These are phyloP conservation scores for Wilcoxina mikolae DNA, from an alignment of 495 filamentous ascomycete species.

Conservation along the genomic window DNA sequence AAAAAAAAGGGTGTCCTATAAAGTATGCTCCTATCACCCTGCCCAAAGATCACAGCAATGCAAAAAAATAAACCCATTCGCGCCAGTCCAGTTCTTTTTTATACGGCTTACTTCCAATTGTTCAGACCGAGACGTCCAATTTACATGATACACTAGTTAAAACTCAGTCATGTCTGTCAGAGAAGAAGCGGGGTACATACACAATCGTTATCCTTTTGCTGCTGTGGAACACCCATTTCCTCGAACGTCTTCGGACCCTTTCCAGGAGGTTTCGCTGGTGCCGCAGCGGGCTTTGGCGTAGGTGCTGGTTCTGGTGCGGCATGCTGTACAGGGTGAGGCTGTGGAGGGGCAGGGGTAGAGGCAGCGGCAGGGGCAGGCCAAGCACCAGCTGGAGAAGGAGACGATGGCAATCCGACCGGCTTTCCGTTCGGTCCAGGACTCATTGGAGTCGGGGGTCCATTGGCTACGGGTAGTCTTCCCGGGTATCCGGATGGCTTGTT, in stretches of 20 bases:
- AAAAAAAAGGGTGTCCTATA: no score
- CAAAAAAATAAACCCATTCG: conserved; percentile 3
- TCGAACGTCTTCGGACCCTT: conserved; percentile 94
- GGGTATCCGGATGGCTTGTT: conserved; percentile 14
- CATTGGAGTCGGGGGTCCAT: conserved; percentile 21
- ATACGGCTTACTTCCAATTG: no score
- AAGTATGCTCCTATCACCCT: neutral
- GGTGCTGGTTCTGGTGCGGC: conserved; percentile 27
- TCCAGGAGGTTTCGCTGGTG: conserved; percentile 31
- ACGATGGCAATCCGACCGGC: conserved; percentile 6
- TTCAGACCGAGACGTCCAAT: neutral
- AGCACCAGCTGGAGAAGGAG: conserved; percentile 12
- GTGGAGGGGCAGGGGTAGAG: conserved; percentile 6
- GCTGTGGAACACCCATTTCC: conserved; percentile 84
- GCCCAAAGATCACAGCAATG: neutral
- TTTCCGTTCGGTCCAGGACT: conserved; percentile 27
- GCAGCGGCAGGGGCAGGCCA: conserved; percentile 1
- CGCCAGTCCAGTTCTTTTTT: no score
- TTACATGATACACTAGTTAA: conserved; percentile 2
- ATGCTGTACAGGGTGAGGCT: neutral
- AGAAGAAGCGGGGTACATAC: conserved; percentile 42
- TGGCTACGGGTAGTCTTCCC: neutral
- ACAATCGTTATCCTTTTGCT: conserved; percentile 70
- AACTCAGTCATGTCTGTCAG: neutral
- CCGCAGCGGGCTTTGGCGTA: conserved; percentile 25